Base-by-base conservation (phyloP, 2,329 filamentous ascomycete species). In the Fusarium nanum region DNA sequence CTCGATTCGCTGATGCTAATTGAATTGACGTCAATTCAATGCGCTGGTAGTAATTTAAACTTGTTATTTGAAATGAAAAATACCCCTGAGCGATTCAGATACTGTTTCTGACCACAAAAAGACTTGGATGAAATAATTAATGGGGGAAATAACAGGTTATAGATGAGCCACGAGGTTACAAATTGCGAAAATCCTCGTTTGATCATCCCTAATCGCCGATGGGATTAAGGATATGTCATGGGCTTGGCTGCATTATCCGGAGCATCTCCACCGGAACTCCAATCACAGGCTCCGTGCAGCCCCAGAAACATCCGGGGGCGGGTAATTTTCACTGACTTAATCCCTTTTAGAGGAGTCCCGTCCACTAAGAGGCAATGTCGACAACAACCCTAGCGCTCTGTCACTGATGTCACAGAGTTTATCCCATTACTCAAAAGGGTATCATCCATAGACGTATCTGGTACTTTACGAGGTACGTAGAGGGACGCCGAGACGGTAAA, bases 21-120 rank as follows among this genome's bases (percentile, higher is more conserved):
- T 28, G 27, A 12, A 28, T 68, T 74, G 69, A 74, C 73, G 73
- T 74, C 73, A 75, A 30, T 25, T 55, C 28, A 27, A 40, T 32
- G 27, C 49, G 22, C 40, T 50, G 13, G 20, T 10, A 52, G 34
- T 10, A 48, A 49, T 67, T n/a, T 42, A 49, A 61, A 47, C 30
- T 30, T 27, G 49, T 25, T 47, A 45, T 25, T 44, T 22, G 25
- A 37, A 8, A n/a, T 37, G 34, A n/a, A n/a, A 12, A 11, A n/a
- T 27, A 7, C 54, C 59, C 37, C 59, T 68, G 49, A 41, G 16
- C 48, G 25, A 42, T 25, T 53, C 49, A 42, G 18, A 41, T 42
- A 41, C 7, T 34, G 22, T 27, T 25, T 27, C 30, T 56, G 53
- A 56, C 28, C 53, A 44, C 32, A 47, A 28, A 40, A 45, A 50